Evolutionary conservation across 139 green algal genomes (phyloP).

Genomic region (Raphidocelis subcapitata): DNA sequence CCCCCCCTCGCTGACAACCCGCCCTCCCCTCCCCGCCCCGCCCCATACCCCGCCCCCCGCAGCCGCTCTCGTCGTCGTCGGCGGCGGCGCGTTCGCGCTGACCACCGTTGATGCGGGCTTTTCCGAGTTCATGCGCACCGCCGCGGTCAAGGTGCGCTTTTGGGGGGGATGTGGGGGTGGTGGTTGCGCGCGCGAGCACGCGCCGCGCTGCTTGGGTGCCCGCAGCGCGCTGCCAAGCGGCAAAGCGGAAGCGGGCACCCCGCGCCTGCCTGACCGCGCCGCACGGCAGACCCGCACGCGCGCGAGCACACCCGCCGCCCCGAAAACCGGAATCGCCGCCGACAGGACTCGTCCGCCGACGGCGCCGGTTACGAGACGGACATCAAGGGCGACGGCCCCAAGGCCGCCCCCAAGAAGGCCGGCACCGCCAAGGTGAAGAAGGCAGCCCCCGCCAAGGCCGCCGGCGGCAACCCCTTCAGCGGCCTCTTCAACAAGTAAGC

Average conservation of each 20-base stretch:
- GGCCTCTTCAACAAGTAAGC: background rate
- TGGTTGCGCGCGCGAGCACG: too few relatives aligned
- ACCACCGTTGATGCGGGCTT: background rate
- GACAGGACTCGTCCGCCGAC: background rate
- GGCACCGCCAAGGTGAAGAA: background rate
- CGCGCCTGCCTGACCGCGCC: too few relatives aligned
- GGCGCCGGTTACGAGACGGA: conserved; percentile 1
- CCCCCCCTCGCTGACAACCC: too few relatives aligned
- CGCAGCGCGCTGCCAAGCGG: too few relatives aligned
- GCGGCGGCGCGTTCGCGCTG: background rate
- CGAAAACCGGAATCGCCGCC: too few relatives aligned
- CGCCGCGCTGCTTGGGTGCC: too few relatives aligned
- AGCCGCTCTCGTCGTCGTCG: background rate
- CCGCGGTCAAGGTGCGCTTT: background rate
- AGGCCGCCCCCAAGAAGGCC: background rate
- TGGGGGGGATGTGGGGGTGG: too few relatives aligned
- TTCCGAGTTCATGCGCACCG: background rate
- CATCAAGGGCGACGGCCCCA: background rate
- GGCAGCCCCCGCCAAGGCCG: background rate
- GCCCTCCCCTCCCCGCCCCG: too few relatives aligned
- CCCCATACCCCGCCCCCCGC: too few relatives aligned
- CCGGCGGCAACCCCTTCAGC: background rate
- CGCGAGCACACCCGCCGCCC: too few relatives aligned
- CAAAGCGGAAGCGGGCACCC: too few relatives aligned
- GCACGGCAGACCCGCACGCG: too few relatives aligned